Base-by-base conservation (phyloP, 257 asterid species). In the Fraxinus cuspidata region DNA sequence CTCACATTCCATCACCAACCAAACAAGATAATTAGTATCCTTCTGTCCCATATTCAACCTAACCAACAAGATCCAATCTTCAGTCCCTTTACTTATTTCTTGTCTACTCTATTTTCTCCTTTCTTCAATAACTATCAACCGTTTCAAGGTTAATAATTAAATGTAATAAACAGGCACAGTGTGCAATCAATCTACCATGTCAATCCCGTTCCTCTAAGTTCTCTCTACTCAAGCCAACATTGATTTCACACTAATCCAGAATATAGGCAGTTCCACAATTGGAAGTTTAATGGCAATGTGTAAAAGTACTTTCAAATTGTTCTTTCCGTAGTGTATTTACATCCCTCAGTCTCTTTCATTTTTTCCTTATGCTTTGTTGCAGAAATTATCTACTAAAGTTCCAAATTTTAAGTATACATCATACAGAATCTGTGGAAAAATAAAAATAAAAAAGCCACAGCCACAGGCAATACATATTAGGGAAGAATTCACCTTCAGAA, bases 401-500 rank as follows among this genome's bases (percentile, higher is more conserved):
- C 21, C 12, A 42, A 53, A 19, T 19, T 19, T 53, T 53, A 3
- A 16, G 63, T 19, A n/a, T n/a, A 7, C 19, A 53, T n/a, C 3
- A 19, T 32, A 56, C 71, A 3, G 32, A 9, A 56, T 23, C 21
- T 23, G 32, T 73, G 49, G 28, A 27, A 27, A 27, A 27, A 27
- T 38, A 81, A 74, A 19, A 47, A n/a, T n/a, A n/a, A 82, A 74
- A 38, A 51, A 71, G 37, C 28, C 70, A 74, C 56, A 56, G 76
- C 69, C 70, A 74, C 56, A 64, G 76, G 65, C 47, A 82, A 73
- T 71, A 34, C 65, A 70, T 72, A 44, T 40, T 25, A 74, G 51
- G 79, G 7, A 37, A 32, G 73, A 56, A 71, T 56, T 80, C 89
- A 94, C 99, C 98, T 84, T 87, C 87, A 77, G 88, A 85, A 84